phyloP scores from a whole-genome alignment of 1,139 yeast species.

The Nadsonia commutata region DNA sequence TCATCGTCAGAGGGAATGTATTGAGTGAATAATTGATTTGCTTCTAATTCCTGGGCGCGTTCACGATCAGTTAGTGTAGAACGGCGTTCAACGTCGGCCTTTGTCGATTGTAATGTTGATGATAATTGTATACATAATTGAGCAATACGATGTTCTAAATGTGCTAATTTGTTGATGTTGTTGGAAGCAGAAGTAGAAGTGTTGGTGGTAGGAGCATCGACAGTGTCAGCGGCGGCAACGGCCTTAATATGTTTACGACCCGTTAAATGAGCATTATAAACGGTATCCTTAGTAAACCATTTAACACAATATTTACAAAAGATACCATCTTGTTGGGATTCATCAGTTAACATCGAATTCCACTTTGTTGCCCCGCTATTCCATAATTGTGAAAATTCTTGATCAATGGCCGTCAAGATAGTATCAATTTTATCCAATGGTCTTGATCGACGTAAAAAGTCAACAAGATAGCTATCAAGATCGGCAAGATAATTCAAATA shows the following conservation, averaged over 20 bases:
- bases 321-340: slow-evolving; percentile 7
- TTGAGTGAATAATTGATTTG: slow-evolving; percentile 14
- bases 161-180: background rate
- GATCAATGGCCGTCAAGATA: slow-evolving; percentile 23
- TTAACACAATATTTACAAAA: slow-evolving; percentile 57
- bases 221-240: slow-evolving; percentile 10
- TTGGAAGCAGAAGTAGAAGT: background rate
- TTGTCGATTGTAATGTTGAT: slow-evolving; percentile 42
- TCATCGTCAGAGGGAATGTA: slow-evolving; percentile 11
- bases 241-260: slow-evolving; percentile 70
- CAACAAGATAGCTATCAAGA: slow-evolving; percentile 27
- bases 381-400: slow-evolving; percentile 19
- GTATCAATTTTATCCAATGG: slow-evolving; percentile 35
- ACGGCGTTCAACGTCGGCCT: slow-evolving; percentile 54
- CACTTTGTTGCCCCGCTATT: slow-evolving; percentile 4
- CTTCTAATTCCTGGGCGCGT: slow-evolving; percentile 28
- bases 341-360: slow-evolving; percentile 1
- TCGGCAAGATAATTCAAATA: slow-evolving; percentile 33
- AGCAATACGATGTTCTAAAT: slow-evolving; percentile 16
- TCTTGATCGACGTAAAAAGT: slow-evolving; percentile 25
- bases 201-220: background rate
- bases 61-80: slow-evolving; percentile 62
- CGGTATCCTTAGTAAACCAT: slow-evolving; percentile 47
- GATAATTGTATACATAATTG: slow-evolving; percentile 26
- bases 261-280: slow-evolving; percentile 49